These are phyloP conservation scores for Trichosporon ovoides DNA, from an alignment of 1,284 basidiomycete species.

Conservation along the genomic window DNA sequence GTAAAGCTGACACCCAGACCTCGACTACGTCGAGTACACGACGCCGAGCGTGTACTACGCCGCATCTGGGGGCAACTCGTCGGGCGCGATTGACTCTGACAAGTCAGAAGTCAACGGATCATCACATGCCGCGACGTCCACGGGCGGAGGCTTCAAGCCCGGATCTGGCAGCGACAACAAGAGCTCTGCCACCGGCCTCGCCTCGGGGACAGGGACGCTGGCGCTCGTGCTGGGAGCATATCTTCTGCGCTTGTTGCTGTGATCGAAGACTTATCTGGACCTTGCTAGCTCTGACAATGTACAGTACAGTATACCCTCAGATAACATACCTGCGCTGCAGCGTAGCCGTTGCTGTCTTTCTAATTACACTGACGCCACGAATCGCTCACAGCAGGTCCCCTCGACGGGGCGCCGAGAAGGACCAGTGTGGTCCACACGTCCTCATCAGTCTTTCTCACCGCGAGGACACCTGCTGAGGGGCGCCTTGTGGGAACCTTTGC, in stretches of 20 bases:
- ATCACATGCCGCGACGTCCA: background rate
- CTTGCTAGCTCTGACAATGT: no score
- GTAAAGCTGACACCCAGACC: slow-evolving; percentile 31
- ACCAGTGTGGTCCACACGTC: no score
- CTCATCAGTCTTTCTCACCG: no score
- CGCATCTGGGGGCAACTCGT: background rate
- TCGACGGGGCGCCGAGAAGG: no score
- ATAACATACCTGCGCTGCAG: no score
- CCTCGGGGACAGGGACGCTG: background rate
- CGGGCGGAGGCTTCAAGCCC: background rate
- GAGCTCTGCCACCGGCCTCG: background rate
- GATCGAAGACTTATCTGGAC: background rate
- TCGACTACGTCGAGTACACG: slow-evolving; percentile 46
- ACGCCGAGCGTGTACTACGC: slow-evolving; percentile 27
- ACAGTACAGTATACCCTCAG: no score
- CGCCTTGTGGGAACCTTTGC: no score
- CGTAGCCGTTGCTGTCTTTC: no score
- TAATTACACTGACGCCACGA: no score
- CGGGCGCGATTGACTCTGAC: background rate
- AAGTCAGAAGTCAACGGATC: background rate
- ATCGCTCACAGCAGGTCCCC: no score
- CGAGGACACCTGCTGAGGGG: no score
- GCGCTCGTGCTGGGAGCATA: background rate
- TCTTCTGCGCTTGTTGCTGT: background rate
- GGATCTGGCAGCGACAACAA: background rate